These are phyloP conservation scores for Coleophoma eucalyptorum DNA, from an alignment of 2,329 filamentous ascomycete genomes.

Conservation along the genomic window DNA sequence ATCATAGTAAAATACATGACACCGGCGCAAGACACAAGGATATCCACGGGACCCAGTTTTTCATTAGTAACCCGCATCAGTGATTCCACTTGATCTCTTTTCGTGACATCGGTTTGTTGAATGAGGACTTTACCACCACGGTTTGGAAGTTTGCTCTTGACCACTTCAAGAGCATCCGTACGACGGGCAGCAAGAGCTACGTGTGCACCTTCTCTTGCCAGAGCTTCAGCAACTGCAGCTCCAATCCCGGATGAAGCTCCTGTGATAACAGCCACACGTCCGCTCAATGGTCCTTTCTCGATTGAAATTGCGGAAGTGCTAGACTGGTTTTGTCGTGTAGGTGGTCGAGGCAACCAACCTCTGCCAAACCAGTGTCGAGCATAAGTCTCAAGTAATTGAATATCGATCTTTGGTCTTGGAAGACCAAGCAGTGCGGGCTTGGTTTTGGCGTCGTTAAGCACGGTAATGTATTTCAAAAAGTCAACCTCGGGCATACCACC, in stretches of 20 bases:
- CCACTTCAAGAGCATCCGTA: conserved; percentile 60
- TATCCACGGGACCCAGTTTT: conserved; percentile 69
- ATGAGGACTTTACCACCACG: conserved; percentile 63
- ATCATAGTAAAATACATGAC: conserved; percentile 92
- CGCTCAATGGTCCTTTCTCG: conserved; percentile 56
- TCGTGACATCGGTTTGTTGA: conserved; percentile 70
- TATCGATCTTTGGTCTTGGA: conserved; percentile 65
- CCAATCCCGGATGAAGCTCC: conserved; percentile 79
- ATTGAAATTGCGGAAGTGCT: conserved; percentile 39
- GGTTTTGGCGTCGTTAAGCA: conserved; percentile 69
- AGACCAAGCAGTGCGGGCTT: conserved; percentile 53
- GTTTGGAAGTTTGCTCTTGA: conserved; percentile 57
- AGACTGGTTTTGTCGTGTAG: conserved; percentile 43
- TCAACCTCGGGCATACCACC: conserved; percentile 77
- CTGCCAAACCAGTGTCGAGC: conserved; percentile 76
- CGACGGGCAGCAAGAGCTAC: conserved; percentile 71
- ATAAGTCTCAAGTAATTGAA: conserved; percentile 70
- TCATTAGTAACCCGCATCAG: conserved; percentile 56
- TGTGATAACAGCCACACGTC: conserved; percentile 71
- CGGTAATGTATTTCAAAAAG: conserved; percentile 66
- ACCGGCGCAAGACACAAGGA: conserved; percentile 75
- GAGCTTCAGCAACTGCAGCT: conserved; percentile 65
- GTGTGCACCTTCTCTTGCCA: conserved; percentile 68
- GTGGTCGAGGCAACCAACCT: conserved; percentile 68
- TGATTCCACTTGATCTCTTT: conserved; percentile 59